Conservation (phyloP, 2,329 filamentous ascomycete species). For the Colletotrichum sp. region DNA sequence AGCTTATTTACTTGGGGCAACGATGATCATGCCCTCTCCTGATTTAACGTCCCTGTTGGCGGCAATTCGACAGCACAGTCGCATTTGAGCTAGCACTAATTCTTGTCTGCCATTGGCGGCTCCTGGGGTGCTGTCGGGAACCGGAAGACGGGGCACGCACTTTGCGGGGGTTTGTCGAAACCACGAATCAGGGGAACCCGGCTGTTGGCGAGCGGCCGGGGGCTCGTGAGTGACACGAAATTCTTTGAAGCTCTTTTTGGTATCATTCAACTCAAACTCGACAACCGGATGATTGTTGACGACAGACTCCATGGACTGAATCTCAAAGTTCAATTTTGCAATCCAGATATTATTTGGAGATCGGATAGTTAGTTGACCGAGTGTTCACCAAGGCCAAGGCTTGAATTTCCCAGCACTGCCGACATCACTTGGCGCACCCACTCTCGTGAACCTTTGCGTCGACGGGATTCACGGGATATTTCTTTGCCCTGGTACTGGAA, state of each 20-base stretch:
- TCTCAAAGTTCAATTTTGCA: neutral
- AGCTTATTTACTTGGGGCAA: neutral
- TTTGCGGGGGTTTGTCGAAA: neutral
- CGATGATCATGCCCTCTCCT: neutral
- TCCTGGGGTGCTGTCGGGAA: neutral
- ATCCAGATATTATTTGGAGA: fast-evolving
- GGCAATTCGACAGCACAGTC: neutral
- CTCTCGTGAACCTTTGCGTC: neutral
- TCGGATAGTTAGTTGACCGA: neutral
- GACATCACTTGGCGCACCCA: neutral
- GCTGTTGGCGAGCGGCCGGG: neutral
- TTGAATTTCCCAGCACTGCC: neutral
- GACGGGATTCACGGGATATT: neutral
- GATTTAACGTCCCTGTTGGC: neutral
- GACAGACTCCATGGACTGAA: neutral
- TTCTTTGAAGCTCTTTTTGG: neutral
- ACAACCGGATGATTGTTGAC: neutral
- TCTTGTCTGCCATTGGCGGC: neutral
- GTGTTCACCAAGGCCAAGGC: neutral
- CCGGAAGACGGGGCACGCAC: neutral
- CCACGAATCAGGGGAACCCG: slow-evolving; percentile 18
- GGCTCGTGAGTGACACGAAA: neutral
- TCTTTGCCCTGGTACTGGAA: neutral
- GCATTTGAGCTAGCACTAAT: neutral
- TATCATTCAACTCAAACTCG: neutral